These are phyloP conservation scores for Mortierella sp. DNA, from an alignment of 371 early-diverging fungal genomes.

Conservation along the genomic window DNA sequence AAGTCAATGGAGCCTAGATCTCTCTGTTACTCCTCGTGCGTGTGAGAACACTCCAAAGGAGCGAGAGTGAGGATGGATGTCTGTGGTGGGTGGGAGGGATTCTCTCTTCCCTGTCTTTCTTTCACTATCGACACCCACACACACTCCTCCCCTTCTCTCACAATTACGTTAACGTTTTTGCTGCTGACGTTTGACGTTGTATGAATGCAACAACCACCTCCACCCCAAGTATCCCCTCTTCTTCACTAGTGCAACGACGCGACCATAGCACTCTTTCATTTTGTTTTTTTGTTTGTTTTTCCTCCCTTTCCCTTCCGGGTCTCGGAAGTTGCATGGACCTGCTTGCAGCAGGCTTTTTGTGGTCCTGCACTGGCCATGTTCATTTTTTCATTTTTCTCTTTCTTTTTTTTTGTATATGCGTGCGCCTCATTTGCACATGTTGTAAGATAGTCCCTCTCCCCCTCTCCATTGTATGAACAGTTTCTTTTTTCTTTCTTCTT, in stretches of 20 bases:
- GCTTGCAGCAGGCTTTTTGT: neutral
- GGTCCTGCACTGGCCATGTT: neutral
- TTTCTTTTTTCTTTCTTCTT: neutral
- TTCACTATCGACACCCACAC: neutral
- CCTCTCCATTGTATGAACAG: neutral
- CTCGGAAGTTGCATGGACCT: neutral
- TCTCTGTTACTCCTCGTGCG: neutral
- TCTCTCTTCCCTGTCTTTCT: neutral
- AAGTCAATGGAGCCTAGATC: conserved; percentile 29
- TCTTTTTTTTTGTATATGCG: neutral
- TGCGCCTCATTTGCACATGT: conserved; percentile 15
- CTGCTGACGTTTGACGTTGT: conserved; percentile 16
- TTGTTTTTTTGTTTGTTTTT: conserved; percentile 7
- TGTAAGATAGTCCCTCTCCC: neutral
- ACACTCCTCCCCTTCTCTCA: neutral
- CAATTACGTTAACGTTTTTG: conserved; percentile 5
- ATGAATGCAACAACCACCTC: conserved; percentile 4
- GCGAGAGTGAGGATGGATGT: neutral
- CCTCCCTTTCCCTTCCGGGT: neutral
- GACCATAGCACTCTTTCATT: neutral
- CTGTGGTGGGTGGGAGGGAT: neutral
- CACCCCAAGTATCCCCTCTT: neutral
- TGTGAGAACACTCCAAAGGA: conserved; percentile 1
- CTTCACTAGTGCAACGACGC: neutral
- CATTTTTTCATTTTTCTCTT: neutral